Evolutionary conservation across 352 stramenopile genomes (phyloP).

Genomic region (Globisporangium splendens): DNA sequence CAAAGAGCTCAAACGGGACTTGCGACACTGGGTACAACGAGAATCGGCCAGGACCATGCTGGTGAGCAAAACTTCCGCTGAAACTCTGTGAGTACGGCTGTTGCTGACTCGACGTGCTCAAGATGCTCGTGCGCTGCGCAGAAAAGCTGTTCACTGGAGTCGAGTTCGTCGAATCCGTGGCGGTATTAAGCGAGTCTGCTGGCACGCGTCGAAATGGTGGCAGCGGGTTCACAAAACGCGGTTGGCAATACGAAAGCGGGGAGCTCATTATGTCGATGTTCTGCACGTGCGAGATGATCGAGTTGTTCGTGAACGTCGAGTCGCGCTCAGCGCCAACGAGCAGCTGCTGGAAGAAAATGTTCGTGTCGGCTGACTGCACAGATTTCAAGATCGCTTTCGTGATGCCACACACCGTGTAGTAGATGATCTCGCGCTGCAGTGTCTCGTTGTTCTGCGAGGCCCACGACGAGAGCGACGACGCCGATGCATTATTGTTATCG

Average conservation of each 20-base stretch:
- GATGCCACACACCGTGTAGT: conserved; percentile 79
- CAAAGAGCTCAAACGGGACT: conserved; percentile 73
- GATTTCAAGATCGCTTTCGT: conserved; percentile 69
- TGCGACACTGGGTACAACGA: conserved; percentile 71
- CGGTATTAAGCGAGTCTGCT: conserved; percentile 6
- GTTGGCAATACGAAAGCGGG: conserved; percentile 47
- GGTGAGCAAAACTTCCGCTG: conserved; percentile 5
- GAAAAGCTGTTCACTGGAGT: conserved; percentile 5
- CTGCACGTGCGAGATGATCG: conserved; percentile 48
- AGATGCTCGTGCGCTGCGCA: conserved; percentile 7
- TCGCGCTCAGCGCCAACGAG: conserved; percentile 57
- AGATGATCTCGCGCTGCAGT: conserved; percentile 79
- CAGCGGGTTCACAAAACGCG: neutral
- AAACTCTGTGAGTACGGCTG: conserved; percentile 1
- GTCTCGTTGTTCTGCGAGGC: conserved; percentile 69
- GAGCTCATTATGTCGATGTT: conserved; percentile 34
- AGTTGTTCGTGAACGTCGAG: conserved; percentile 37
- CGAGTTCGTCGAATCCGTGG: conserved; percentile 3
- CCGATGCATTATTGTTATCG: conserved; percentile 6
- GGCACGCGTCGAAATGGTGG: neutral
- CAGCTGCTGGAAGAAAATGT: conserved; percentile 33
- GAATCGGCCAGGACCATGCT: conserved; percentile 23
- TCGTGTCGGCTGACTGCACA: conserved; percentile 26
- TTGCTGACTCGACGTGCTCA: conserved; percentile 10
- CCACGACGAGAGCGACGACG: conserved; percentile 31